phyloP scores from a whole-genome alignment of 768 basidiomycete species.

The Pleurotus platypus region DNA sequence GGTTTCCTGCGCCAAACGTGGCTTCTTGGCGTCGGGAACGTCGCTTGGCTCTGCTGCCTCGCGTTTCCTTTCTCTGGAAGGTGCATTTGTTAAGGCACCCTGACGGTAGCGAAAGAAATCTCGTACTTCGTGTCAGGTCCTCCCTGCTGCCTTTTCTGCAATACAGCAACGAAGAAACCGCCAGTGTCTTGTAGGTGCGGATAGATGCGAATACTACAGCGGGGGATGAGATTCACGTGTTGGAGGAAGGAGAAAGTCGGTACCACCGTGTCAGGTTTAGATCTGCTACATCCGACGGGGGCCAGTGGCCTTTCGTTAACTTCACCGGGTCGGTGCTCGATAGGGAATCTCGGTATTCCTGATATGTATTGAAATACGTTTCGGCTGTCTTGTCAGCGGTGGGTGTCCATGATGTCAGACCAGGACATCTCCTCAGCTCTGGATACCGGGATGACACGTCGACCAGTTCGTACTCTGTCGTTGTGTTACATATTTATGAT shows the following conservation, averaged over 20 bases:
- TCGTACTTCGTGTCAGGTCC: background rate
- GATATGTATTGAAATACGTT: conserved; percentile 55
- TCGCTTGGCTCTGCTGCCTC: conserved; percentile 39
- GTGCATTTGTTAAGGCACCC: background rate
- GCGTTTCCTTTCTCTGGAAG: conserved; percentile 43
- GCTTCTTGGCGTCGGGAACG: conserved; percentile 48
- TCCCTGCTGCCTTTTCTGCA: conserved; percentile 46
- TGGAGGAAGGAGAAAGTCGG: conserved; percentile 13
- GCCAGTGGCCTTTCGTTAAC: conserved; percentile 76
- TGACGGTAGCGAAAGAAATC: background rate
- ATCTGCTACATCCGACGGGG: conserved; percentile 58
- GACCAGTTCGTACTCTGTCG: conserved; percentile 69
- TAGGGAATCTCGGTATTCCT: conserved; percentile 51
- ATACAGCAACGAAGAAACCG: conserved; percentile 94
- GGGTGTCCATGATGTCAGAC: conserved; percentile 77
- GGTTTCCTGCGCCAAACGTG: conserved; percentile 27
- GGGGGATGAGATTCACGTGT: background rate
- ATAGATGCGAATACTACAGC: conserved; percentile 76
- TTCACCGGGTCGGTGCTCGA: conserved; percentile 46
- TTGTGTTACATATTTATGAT: background rate
- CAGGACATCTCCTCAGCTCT: conserved; percentile 69
- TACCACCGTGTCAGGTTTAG: conserved; percentile 75
- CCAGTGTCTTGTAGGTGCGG: conserved; percentile 97
- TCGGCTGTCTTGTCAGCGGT: conserved; percentile 53
- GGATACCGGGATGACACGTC: conserved; percentile 75